Conservation (phyloP, 2,329 filamentous ascomycete genomes). For the Arthrobotrys pseudoclavata region DNA sequence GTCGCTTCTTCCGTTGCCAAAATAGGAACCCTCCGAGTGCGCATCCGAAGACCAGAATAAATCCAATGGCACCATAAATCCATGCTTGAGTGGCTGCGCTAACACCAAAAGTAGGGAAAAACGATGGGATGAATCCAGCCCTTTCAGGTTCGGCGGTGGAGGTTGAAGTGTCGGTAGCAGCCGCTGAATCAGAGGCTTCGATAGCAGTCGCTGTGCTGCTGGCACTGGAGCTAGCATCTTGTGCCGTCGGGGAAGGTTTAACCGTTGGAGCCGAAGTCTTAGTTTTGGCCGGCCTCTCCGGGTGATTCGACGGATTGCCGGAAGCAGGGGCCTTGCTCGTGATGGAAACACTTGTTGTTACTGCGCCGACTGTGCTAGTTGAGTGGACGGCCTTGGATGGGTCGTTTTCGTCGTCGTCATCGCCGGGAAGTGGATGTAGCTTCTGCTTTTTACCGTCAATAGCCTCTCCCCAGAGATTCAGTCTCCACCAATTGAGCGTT, state of each 20-base stretch:
- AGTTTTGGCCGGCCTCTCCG: constrained; percentile 72
- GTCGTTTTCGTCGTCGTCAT: constrained; percentile 75
- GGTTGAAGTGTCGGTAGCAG: constrained; percentile 23
- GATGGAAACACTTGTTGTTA: constrained; percentile 52
- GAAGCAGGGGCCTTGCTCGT: constrained; percentile 52
- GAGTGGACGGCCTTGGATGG: constrained; percentile 70
- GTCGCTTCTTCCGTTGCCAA: constrained; percentile 80
- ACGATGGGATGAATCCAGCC: constrained; percentile 79
- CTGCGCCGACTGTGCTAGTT: constrained; percentile 60
- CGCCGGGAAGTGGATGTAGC: constrained; percentile 83
- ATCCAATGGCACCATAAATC: constrained; percentile 88
- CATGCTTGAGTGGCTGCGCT: constrained; percentile 89
- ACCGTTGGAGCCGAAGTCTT: constrained; percentile 67
- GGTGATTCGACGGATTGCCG: constrained; percentile 68
- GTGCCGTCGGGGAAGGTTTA: constrained; percentile 62
- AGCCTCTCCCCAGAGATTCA: constrained; percentile 93
- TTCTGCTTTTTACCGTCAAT: constrained; percentile 81
- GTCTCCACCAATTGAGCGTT: constrained; percentile 88
- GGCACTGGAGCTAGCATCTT: constrained; percentile 53
- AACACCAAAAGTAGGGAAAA: constrained; percentile 90
- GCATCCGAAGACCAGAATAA: constrained; percentile 86
- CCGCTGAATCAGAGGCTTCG: constrained; percentile 60
- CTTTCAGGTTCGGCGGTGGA: constrained; percentile 63
- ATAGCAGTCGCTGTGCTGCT: constrained; percentile 61
- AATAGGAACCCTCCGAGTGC: constrained; percentile 86